Base-by-base conservation (phyloP, 1,284 basidiomycete genomes). In the Wolfiporia cocos region DNA sequence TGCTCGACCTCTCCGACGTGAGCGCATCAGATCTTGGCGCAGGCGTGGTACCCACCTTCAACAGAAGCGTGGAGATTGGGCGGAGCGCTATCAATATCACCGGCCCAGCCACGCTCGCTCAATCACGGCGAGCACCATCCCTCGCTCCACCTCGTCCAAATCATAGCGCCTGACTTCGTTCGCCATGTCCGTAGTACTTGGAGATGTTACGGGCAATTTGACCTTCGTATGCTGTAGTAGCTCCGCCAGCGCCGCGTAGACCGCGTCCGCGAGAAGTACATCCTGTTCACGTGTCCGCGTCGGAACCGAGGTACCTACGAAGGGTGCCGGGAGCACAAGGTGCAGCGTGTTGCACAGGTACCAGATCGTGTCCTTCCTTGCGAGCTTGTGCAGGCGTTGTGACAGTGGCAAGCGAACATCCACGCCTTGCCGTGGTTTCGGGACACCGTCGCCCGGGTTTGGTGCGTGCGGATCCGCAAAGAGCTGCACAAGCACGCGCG, bases 321-420 rank as follows among this genome's bases (percentile, higher is more conserved):
- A 28, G 28, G 39, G 20, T n/a, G n/a, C n/a, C 23, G 48, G 41
- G 39, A 70, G 57, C 29, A 71, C 42, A 32, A 62, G 46, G 43
- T 67, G 66, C 18, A 72, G 56, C 20, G 67, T 50, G 22, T 64
- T 66, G 49, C 74, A 78, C 22, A 78, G 62, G 57, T 74, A 79
- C 73, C 75, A 78, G 17, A 72, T 42, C 24, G 71, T 53, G 49
- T 79, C 77, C 52, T 77, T 77, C 31, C 62, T 63, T 28, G 68
- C 70, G 24, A 79, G 61, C 35, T 55, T 59, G 43, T 55, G 53
- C 44, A 69, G 51, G 38, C 67, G 63, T 23, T 40, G 34, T 14
- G 31, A 51, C 51, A 20, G 40, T 29, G 33, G 45, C 48, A 15
- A 43, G 52, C 49, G 34, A 31, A 17, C 20, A 30, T 20, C 18